Percentiles rank a stretch among this genome's conserved stretches.
Conservation (phyloP, 805 yeast genomes). For the Ogataea saltuana region DNA sequence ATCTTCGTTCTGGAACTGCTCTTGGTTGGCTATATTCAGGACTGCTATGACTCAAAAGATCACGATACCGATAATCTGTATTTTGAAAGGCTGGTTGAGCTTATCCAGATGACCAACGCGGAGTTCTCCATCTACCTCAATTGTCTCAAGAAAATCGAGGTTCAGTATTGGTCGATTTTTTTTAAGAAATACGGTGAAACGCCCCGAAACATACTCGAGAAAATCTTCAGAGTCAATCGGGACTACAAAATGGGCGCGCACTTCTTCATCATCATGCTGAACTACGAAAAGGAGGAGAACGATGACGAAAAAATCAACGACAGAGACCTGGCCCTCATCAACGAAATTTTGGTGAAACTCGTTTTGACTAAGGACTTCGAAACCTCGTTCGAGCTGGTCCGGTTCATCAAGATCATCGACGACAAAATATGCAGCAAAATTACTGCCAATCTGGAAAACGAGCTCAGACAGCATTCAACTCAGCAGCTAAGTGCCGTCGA, state of each 20-base stretch:
- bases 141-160: slow-evolving; percentile 55
- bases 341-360: slow-evolving; percentile 46
- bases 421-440: slow-evolving; percentile 38
- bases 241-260: slow-evolving; percentile 53
- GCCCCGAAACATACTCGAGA: slow-evolving; percentile 46
- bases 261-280: slow-evolving; percentile 52
- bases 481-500: not conserved
- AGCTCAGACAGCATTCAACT: slow-evolving; percentile 8
- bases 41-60: slow-evolving; percentile 33
- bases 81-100: slow-evolving; percentile 33
- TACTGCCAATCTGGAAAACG: slow-evolving; percentile 30
- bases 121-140: slow-evolving; percentile 45
- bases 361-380: slow-evolving; percentile 46
- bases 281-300: slow-evolving; percentile 43
- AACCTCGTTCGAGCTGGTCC: slow-evolving; percentile 54
- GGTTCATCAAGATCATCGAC: slow-evolving; percentile 53
- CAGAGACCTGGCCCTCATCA: slow-evolving; percentile 42
- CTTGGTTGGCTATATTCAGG: slow-evolving; percentile 41
- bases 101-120: slow-evolving; percentile 35
- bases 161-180: slow-evolving; percentile 50
- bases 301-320: slow-evolving; percentile 25
- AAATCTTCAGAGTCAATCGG: slow-evolving; percentile 37
- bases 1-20: slow-evolving; percentile 51
- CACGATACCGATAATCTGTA: slow-evolving; percentile 30
- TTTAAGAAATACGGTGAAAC: slow-evolving; percentile 42